Base-by-base conservation (phyloP, 129 eudicot genomes). In the Flaveria linearis region DNA sequence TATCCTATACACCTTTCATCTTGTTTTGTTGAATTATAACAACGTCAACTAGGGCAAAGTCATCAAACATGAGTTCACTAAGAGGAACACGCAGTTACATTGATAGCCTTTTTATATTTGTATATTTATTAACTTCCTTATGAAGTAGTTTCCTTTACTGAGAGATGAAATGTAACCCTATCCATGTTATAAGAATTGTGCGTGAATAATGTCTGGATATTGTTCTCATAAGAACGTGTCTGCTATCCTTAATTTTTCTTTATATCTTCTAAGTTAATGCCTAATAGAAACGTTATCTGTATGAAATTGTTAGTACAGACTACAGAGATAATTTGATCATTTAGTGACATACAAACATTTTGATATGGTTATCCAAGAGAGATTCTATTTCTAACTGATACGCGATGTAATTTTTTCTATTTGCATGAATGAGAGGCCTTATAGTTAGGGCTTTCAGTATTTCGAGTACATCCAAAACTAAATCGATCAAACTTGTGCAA, bases 121-220 rank as follows among this genome's bases (percentile, higher is more conserved):
- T 22, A 0, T 41, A 39, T 22, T 73, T 58, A 58, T 25, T 22
- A 41, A 57, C 68, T 58, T 49, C 77, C 56, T 73, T 39, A 57
- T n/a, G 6, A 64, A 70, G 74, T 15, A 70, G 43, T 15, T 70
- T 64, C 60, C 30, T 74, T 74, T 61, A 46, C 13, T 57, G 20
- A 23, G 6, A 41, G 66, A 56, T 10, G 18, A 43, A 22, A 66
- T 10, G 23, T 33, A 64, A 33, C 69, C 69, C 23, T 64, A 64
- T 64, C 4, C 9, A 0, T 33, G 70, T 36, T 30, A 64, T 15
- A 33, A 33, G 8, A 64, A 30, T 30, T 15, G 15, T 49, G 46
- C n/a, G 26, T 25, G 5, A 30, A 36, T 36, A 23, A 56, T 53
- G 46, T 77, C 8, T 30, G 50, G 39, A 53, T 67, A 55, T 14